Evolutionary conservation across 768 basidiomycete genomes (phyloP), one percentile per base, ranked within the genome.

Genomic region (Auricularia cornea): DNA sequence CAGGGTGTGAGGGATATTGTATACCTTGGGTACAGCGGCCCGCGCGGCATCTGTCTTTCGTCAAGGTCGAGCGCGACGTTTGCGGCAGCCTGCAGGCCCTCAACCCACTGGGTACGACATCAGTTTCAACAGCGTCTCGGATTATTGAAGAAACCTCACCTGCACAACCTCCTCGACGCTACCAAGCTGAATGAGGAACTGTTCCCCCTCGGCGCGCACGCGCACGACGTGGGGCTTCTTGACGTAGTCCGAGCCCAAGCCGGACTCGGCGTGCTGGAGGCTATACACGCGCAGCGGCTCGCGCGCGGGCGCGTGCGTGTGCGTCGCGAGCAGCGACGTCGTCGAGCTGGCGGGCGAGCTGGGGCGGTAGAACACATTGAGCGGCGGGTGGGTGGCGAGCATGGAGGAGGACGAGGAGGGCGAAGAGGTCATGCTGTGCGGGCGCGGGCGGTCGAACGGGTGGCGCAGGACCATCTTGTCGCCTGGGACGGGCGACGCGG

Each of bases 201-300:
- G 97, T 78, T 98, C 92, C 14, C 96, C 97, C 72, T 97, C 94
- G 66, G 94, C 78, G 63, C 96, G 77, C 31, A 98, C 84, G 26
- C 97, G 82, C 35, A 98, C 94, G 54, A 98, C 96, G 72, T 98
- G 91, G 78, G 85, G 89, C 66, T 94, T 80, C 81, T 98, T 98
- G 66, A 85, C 40, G 75, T 99, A 99, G 73, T 99, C 97, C 64
- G 91, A 94, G 33, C 93, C 97, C 40, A 99, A 73, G 26, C 97
- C 97, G 65, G 92, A 93, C 79, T 98, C 95, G 6, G 94, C 93
- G 68, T 89, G 75, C 73, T 96, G 93, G 73, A 98, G 78, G 26
- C 90, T 86, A 71, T 97, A 98, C 60, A 80, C 75, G 59, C 80
- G 82, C 60, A 95, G 59, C 94, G 71, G 68, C 4, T 23, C 23